Percentiles rank a stretch among this genome's conserved stretches.
Evolutionary conservation across 495 filamentous ascomycete species (phyloP).

Genomic region (Neurospora terricola): DNA sequence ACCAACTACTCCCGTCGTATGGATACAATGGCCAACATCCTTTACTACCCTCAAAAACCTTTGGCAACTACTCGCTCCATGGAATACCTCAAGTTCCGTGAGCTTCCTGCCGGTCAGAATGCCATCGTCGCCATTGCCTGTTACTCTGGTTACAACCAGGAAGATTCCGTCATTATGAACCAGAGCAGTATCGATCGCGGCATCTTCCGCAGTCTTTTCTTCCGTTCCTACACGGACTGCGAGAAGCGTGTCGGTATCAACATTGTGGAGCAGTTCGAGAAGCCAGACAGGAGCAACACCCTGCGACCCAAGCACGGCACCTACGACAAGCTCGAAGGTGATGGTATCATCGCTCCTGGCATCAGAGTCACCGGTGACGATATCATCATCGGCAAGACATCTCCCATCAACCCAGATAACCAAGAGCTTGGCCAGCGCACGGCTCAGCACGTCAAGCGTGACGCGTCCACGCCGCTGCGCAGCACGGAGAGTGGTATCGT

Average conservation of each 20-base stretch:
- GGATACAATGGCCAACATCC: constrained; percentile 99
- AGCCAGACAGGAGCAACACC: constrained; percentile 79
- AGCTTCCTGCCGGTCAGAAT: constrained; percentile 94
- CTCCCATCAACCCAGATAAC: constrained; percentile 81
- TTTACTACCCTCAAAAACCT: constrained; percentile 98
- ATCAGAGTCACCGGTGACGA: constrained; percentile 93
- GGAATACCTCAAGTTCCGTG: constrained; percentile 97
- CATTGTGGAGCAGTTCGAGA: constrained; percentile 87
- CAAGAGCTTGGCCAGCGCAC: constrained; percentile 91
- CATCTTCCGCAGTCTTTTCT: constrained; percentile 95
- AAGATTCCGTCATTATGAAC: constrained; percentile 99
- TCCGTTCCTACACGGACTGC: constrained; percentile 89
- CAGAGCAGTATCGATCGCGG: constrained; percentile 97
- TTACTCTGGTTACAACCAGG: constrained; percentile 99
- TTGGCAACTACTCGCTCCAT: constrained; percentile 93
- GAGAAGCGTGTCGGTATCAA: constrained; percentile 90
- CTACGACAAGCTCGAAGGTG: constrained; percentile 94
- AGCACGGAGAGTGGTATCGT: constrained; percentile 96
- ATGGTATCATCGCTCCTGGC: constrained; percentile 87
- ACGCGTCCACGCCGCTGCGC: constrained; percentile 86
- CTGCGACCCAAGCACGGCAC: constrained; percentile 87
- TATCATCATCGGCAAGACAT: constrained; percentile 98
- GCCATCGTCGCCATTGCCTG: constrained; percentile 95
- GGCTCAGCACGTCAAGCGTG: constrained; percentile 80
- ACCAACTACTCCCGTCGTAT: constrained; percentile 93